phyloP scores from a whole-genome alignment of 305 asterid species.

The Fraxinus paxiana region DNA sequence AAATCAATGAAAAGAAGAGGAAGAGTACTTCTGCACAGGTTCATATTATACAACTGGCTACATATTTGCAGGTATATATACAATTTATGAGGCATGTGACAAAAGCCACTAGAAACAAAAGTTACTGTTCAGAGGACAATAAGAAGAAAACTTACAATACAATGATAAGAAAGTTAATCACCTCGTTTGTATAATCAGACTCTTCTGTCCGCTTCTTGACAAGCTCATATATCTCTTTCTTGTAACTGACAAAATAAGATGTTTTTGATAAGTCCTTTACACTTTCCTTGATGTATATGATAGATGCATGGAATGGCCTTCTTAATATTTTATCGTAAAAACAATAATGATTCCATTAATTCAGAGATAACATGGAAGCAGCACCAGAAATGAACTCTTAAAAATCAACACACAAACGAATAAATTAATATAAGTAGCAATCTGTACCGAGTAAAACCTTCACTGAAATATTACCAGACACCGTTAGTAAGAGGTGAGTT shows the following conservation, averaged over 20 bases:
- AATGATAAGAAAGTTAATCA: conserved; percentile 22
- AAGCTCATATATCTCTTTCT: conserved; percentile 70
- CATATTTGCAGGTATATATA: conserved; percentile 15
- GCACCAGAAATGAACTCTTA: not conserved
- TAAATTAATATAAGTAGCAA: not conserved
- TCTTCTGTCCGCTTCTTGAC: conserved; percentile 72
- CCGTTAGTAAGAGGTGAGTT: not conserved
- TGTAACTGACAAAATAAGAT: conserved; percentile 45
- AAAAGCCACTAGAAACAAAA: conserved; percentile 9
- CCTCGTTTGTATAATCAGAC: conserved; percentile 48
- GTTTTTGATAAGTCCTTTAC: not conserved
- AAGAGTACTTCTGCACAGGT: not conserved
- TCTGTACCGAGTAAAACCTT: conserved; percentile 4
- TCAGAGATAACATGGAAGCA: conserved; percentile 1
- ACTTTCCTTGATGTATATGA: not conserved
- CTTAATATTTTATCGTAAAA: not conserved
- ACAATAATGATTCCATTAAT: not conserved
- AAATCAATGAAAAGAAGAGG: not conserved
- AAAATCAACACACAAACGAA: not conserved
- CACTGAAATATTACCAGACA: not conserved
- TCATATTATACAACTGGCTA: conserved; percentile 6
- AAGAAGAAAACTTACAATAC: conserved; percentile 6
- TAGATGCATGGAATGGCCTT: not conserved
- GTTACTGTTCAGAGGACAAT: not conserved
- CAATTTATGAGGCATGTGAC: conserved; percentile 7